A percentile compares a stretch with the other conserved stretches of the same genome.
phyloP scores from a whole-genome alignment of 441 rosid genomes.

The Francoa sonchifolia region DNA sequence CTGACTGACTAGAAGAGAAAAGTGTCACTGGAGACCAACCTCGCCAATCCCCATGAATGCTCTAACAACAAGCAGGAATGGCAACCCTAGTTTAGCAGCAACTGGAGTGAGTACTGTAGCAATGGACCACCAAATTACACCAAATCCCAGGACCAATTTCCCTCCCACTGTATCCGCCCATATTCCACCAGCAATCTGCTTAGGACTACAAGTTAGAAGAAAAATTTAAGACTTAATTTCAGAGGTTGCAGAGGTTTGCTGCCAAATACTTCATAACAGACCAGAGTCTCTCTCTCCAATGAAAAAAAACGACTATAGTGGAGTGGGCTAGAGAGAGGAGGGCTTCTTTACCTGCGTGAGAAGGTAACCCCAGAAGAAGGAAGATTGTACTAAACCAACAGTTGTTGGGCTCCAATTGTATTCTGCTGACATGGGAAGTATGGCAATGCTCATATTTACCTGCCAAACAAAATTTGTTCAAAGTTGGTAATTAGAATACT shows the following conservation, averaged over 20 bases:
- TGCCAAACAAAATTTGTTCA: slow-evolving; percentile 27
- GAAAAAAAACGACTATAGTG: too few species aligned
- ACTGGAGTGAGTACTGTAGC: slow-evolving; percentile 74
- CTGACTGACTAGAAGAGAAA: neutral
- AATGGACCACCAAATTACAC: slow-evolving; percentile 85
- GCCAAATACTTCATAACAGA: neutral
- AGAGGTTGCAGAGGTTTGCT: neutral
- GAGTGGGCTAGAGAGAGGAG: neutral
- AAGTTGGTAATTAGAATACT: slow-evolving; percentile 13
- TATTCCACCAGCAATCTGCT: slow-evolving; percentile 86
- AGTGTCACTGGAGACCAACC: slow-evolving; percentile 21
- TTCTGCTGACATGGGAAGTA: slow-evolving; percentile 93
- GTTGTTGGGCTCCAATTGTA: slow-evolving; percentile 74
- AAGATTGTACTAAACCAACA: slow-evolving; percentile 82
- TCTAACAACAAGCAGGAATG: slow-evolving; percentile 64
- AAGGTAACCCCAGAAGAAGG: slow-evolving; percentile 95
- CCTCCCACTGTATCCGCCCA: slow-evolving; percentile 94
- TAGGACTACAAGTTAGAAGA: slow-evolving; percentile 11
- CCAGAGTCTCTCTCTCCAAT: too few species aligned
- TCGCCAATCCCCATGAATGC: slow-evolving; percentile 93
- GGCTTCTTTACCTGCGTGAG: slow-evolving; percentile 57
- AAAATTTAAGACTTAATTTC: neutral
- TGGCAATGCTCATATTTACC: slow-evolving; percentile 96
- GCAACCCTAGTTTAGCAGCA: slow-evolving; percentile 79
- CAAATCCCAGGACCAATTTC: slow-evolving; percentile 70